phyloP scores from a whole-genome alignment of 306 rosid species.

The Malus fusca region DNA sequence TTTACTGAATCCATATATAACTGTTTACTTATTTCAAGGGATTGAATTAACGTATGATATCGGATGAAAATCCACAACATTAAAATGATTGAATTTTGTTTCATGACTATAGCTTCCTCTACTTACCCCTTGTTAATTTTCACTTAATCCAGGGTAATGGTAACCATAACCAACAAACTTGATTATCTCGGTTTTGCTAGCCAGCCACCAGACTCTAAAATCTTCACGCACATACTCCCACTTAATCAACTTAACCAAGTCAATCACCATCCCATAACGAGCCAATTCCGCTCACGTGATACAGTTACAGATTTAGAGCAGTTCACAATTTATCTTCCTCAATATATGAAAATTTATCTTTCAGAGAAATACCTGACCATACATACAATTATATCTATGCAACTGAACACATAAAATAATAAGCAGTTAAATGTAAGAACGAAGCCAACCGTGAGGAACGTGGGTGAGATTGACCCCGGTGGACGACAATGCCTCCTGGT shows the following conservation, averaged over 20 bases:
- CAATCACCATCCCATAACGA: background rate
- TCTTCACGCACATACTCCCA: background rate
- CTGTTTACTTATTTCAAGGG: background rate
- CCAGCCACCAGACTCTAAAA: background rate
- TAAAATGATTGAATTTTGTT: background rate
- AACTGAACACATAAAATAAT: background rate
- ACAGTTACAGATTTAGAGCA: background rate
- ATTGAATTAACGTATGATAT: no score
- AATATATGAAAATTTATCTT: background rate
- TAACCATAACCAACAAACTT: background rate
- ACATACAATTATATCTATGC: background rate
- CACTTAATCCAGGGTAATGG: background rate
- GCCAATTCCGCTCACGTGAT: background rate
- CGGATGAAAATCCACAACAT: no score
- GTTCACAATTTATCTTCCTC: background rate
- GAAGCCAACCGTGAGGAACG: slow-evolving; percentile 47
- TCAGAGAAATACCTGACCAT: background rate
- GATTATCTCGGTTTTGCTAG: background rate
- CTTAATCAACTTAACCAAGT: background rate
- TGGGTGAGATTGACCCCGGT: slow-evolving; percentile 70
- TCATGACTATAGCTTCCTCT: background rate
- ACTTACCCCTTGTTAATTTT: background rate
- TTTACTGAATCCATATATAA: background rate
- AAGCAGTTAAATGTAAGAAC: background rate
- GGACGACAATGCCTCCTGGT: slow-evolving; percentile 65